Evolutionary conservation across 805 yeast genomes (phyloP).

Genomic region (Barnettozyma botsteinii): DNA sequence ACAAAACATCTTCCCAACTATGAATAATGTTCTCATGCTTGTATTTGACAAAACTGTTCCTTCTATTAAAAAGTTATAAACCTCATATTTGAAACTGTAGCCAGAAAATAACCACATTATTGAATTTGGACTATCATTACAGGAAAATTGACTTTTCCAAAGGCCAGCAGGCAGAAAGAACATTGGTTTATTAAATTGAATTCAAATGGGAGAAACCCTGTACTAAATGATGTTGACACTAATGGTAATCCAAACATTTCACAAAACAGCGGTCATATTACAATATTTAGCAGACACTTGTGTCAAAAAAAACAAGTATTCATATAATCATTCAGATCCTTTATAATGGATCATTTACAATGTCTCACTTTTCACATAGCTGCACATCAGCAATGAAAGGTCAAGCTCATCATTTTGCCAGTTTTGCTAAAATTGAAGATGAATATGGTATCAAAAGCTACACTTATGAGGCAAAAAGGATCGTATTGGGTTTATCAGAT

Average conservation of each 20-base stretch:
- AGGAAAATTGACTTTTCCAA: conserved; percentile 35
- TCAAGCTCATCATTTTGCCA: conserved; percentile 39
- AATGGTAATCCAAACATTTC: conserved; percentile 39
- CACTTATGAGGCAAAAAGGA: conserved; percentile 41
- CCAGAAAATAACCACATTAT: too few relatives aligned
- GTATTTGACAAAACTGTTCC: too few relatives aligned
- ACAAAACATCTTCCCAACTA: too few relatives aligned
- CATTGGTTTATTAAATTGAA: conserved; percentile 48
- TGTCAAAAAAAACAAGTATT: conserved; percentile 42
- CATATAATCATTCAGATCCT: conserved; percentile 30
- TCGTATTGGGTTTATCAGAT: conserved; percentile 49
- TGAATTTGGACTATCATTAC: conserved; percentile 26
- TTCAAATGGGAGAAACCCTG: conserved; percentile 59
- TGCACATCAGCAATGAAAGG: conserved; percentile 50
- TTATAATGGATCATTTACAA: conserved; percentile 45
- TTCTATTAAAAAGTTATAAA: too few relatives aligned
- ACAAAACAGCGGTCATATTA: conserved; percentile 56
- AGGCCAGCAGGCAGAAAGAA: conserved; percentile 45
- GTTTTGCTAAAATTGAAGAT: conserved; percentile 41
- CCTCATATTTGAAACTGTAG: conserved; percentile 38
- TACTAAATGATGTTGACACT: conserved; percentile 31
- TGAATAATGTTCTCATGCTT: too few relatives aligned
- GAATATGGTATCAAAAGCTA: conserved; percentile 46
- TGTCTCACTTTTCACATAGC: conserved; percentile 51
- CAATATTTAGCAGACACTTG: conserved; percentile 51